phyloP scores from a whole-genome alignment of 768 basidiomycete genomes.

The Epithele typhae region DNA sequence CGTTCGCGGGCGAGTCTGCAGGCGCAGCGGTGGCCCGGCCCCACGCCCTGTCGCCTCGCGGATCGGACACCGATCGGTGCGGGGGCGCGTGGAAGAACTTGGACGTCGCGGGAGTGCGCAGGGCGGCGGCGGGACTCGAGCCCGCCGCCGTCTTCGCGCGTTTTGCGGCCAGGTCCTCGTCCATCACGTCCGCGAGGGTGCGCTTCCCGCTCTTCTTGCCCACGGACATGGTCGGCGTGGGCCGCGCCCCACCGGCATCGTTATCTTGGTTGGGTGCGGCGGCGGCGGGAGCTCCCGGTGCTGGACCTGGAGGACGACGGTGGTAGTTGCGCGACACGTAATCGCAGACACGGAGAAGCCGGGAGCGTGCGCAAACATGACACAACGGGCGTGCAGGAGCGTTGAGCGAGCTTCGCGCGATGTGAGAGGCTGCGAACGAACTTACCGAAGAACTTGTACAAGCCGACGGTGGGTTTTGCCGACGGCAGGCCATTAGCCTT shows the following conservation, averaged over 20 bases:
- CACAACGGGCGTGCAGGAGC: constrained; percentile 2
- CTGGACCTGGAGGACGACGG: constrained; percentile 1
- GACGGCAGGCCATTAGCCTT: constrained; percentile 40
- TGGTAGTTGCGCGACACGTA: constrained; percentile 14
- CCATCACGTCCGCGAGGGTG: constrained; percentile 66
- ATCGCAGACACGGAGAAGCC: constrained; percentile 1
- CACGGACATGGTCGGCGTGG: constrained; percentile 18
- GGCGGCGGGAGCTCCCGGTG: neutral
- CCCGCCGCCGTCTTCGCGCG: constrained; percentile 39
- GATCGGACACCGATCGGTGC: constrained; percentile 14
- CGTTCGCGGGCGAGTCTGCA: neutral
- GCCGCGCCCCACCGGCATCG: neutral
- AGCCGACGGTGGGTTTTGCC: constrained; percentile 27
- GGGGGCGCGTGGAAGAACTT: constrained; percentile 17
- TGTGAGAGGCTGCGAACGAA: too few relatives aligned
- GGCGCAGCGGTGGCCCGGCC: neutral
- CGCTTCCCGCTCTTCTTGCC: constrained; percentile 75
- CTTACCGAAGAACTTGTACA: constrained; percentile 66
- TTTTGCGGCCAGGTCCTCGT: constrained; percentile 53
- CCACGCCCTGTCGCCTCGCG: constrained; percentile 9
- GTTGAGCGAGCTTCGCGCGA: too few relatives aligned
- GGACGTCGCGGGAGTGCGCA: constrained; percentile 8
- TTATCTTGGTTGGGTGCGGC: neutral
- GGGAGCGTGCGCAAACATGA: constrained; percentile 4
- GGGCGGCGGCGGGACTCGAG: constrained; percentile 10